Evolutionary conservation across 257 asterid genomes (phyloP).

Genomic region (Mentha longifolia): DNA sequence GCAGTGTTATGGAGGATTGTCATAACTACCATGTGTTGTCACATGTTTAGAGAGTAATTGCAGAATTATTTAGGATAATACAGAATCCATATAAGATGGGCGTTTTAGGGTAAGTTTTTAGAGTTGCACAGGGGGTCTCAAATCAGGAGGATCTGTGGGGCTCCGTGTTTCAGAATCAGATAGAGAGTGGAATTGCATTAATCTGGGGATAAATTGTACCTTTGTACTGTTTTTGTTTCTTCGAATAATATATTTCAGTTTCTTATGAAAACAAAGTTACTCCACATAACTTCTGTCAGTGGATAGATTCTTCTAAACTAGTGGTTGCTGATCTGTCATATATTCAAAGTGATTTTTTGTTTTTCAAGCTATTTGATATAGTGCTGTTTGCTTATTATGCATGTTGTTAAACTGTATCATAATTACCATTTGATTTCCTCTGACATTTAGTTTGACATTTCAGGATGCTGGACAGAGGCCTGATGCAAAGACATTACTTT

Average conservation of each 20-base stretch:
- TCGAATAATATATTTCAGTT: neutral
- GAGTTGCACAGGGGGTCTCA: neutral
- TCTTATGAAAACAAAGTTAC: neutral
- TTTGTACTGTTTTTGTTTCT: conserved; percentile 1
- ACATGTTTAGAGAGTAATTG: neutral
- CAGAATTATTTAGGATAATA: neutral
- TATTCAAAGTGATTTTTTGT: neutral
- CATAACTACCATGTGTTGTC: neutral
- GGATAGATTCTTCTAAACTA: conserved; percentile 20
- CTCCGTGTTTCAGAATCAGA: neutral
- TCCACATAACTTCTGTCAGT: neutral
- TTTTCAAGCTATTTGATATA: conserved; percentile 7
- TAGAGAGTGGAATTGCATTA: neutral
- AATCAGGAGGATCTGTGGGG: neutral
- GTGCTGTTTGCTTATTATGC: conserved; percentile 6
- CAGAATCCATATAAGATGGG: neutral
- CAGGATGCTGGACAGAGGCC: conserved; percentile 99
- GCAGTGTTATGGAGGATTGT: neutral
- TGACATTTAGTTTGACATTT: conserved; percentile 41
- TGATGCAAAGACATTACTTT: conserved; percentile 92
- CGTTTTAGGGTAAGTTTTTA: neutral
- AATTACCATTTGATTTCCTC: conserved; percentile 27
- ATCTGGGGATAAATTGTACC: neutral
- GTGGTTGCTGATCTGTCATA: conserved; percentile 15
- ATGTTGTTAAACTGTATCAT: conserved; percentile 6